Percentiles rank a stretch among this genome's conserved stretches.
These are phyloP conservation scores for Heliamphora pulchella DNA, from an alignment of 179 eudicot species.

Conservation along the genomic window DNA sequence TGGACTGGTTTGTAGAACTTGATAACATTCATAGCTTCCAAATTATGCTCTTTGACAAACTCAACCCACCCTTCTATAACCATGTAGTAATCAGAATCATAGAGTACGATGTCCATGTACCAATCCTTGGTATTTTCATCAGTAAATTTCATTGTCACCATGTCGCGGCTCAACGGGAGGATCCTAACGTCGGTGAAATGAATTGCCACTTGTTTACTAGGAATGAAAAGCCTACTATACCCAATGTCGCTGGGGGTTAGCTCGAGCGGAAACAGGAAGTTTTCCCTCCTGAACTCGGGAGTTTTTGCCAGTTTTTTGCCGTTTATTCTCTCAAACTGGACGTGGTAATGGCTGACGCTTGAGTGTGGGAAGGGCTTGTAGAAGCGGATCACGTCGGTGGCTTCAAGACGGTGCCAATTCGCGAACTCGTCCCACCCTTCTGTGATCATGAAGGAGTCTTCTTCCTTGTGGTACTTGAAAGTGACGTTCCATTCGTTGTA, in stretches of 20 bases:
- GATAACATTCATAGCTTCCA: slow-evolving; percentile 6
- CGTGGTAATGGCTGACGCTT: background rate
- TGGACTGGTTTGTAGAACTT: background rate
- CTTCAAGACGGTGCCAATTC: background rate
- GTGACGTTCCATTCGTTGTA: background rate
- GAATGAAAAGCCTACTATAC: background rate
- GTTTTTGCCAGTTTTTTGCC: background rate
- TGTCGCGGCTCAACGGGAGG: background rate
- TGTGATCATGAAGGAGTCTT: background rate
- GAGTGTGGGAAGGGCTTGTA: background rate
- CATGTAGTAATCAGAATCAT: background rate
- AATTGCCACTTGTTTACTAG: background rate
- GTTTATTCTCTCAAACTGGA: background rate
- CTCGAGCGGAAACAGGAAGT: background rate
- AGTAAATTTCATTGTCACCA: background rate
- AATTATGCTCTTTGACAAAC: background rate
- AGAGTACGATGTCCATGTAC: background rate
- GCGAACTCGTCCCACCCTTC: background rate
- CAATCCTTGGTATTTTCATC: background rate
- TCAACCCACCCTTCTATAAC: background rate
- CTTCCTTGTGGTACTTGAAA: background rate
- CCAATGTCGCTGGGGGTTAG: background rate
- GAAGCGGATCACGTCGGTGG: background rate
- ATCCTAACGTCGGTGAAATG: background rate
- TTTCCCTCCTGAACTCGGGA: background rate